Percentiles rank a stretch among this genome's conserved stretches.
These are phyloP conservation scores for Waltiozyma sp. DNA, from an alignment of 1,139 yeast species.

Conservation along the genomic window DNA sequence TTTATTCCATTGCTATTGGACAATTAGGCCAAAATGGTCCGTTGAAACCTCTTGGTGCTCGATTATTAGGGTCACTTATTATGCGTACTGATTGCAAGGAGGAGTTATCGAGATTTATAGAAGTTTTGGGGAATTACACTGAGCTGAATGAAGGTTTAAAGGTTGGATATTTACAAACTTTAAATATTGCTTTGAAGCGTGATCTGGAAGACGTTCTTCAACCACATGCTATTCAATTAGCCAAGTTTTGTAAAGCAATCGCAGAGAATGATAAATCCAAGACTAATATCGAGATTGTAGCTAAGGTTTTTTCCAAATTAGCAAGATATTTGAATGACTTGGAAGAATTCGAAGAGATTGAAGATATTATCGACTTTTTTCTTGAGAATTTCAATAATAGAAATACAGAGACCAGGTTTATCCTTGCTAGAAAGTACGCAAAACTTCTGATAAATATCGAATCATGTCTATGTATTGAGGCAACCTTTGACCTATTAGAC, in stretches of 20 bases:
- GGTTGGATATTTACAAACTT: constrained; percentile 9
- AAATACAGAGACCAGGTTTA: constrained; percentile 23
- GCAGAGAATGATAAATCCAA: constrained; percentile 6
- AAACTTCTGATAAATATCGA: constrained; percentile 20
- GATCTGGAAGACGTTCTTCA: constrained; percentile 7
- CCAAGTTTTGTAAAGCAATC: constrained; percentile 5
- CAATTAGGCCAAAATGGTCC: constrained; percentile 34
- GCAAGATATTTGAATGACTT: constrained; percentile 7
- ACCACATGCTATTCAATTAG: constrained; percentile 1
- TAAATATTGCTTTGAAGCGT: constrained; percentile 15
- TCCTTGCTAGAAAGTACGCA: constrained; percentile 22
- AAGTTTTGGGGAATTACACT: constrained; percentile 18
- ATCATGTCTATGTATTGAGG: constrained; percentile 15
- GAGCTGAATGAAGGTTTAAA: constrained; percentile 3
- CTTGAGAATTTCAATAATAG: constrained; percentile 24
- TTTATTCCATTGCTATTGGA: constrained; percentile 26
- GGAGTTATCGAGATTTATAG: constrained; percentile 16
- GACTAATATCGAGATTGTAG: constrained; percentile 14
- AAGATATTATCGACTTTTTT: constrained; percentile 35
- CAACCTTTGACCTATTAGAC: constrained; percentile 15
- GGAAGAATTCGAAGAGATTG: constrained; percentile 26
- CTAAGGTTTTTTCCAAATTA: constrained; percentile 20
- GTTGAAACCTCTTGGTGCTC: constrained; percentile 25
- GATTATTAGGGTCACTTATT: constrained; percentile 20
- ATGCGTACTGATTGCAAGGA: constrained; percentile 16